phyloP scores from a whole-genome alignment of 1,284 basidiomycete genomes.

The Ustilago vetiveriae region DNA sequence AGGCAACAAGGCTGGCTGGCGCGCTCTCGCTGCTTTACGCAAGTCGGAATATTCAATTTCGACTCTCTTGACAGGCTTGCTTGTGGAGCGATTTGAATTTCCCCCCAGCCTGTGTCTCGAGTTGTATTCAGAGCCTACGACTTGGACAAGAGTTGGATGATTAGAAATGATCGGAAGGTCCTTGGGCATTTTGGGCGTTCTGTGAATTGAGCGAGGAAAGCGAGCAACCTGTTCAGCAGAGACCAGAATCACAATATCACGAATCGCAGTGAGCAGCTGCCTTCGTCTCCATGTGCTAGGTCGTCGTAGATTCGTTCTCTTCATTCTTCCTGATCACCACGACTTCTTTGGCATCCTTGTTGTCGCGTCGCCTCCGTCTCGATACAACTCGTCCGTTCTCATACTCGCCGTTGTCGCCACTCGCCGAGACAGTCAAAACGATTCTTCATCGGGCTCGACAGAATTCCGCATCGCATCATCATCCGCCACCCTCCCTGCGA shows the following conservation, averaged over 20 bases:
- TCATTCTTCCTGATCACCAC: conserved; percentile 13
- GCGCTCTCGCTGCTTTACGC: conserved; percentile 9
- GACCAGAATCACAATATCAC: background rate
- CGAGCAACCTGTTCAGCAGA: background rate
- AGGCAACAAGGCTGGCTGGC: conserved; percentile 25
- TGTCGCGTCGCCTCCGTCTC: background rate
- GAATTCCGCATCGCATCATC: conserved; percentile 1
- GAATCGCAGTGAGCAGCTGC: conserved; percentile 1
- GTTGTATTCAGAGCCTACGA: background rate
- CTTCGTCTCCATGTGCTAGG: conserved; percentile 1
- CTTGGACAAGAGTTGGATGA: conserved; percentile 2
- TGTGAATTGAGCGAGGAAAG: background rate
- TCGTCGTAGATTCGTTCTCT: background rate
- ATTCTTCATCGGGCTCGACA: background rate
- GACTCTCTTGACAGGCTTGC: no score
- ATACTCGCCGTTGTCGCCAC: background rate
- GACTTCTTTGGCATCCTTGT: conserved; percentile 1
- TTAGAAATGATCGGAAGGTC: conserved; percentile 48
- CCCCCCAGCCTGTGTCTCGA: no score
- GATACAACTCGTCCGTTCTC: background rate
- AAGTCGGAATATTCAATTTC: conserved; percentile 1
- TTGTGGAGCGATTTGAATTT: no score
- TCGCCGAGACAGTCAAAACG: no score
- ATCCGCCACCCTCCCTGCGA: conserved; percentile 13
- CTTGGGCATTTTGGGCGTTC: no score